Evolutionary conservation across 306 rosid species (phyloP), one percentile per base, ranked within the genome.

Genomic region (Gastrolobium villosum): DNA sequence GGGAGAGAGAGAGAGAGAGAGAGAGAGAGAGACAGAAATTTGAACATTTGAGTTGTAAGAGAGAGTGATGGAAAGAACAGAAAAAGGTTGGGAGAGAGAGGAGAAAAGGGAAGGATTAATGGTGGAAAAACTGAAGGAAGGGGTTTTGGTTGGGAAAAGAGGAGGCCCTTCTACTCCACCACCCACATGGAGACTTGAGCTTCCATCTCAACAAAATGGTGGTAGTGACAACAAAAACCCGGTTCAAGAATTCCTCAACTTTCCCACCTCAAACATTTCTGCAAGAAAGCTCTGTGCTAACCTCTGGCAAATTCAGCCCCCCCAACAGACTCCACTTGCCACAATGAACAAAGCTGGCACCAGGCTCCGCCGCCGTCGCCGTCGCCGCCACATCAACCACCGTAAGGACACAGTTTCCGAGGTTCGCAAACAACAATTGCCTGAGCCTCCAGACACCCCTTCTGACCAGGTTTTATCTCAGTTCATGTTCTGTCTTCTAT

Each of bases 281-380:
- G 93, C 96, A 0, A 88, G 98, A 79, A 88, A 90, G 59, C 96
- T 93, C 74, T 89, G 96, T 57, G 91, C 96, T 0, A 85, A 39
- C 43, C 88, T 93, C 53, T 93, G 98, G 94, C 86, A 93, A 67
- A 53, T 87, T 65, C 88, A 78, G 41, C 76, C 89, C 82, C 88
- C 84, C 88, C 79, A 80, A 9, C 80, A 49, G 10, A 32, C 65
- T 70, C 89, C 87, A 64, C 72, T 82, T 80, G 36, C 72, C 67
- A 66, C 75, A 74, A 88, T 88, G 89, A 78, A 76, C 82, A 81
- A 48, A 32, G 37, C 30, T 53, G 52, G 5, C 70, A 65, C 83
- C 49, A 70, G 72, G 35, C 76, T 70, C 63, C 85, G 83, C 75
- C 88, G 82, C 64, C 88, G 81, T 40, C 83, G 79, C 82, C 85